Evolutionary conservation across 2,329 filamentous ascomycete species (phyloP).

Genomic region (Beauveria sp.): DNA sequence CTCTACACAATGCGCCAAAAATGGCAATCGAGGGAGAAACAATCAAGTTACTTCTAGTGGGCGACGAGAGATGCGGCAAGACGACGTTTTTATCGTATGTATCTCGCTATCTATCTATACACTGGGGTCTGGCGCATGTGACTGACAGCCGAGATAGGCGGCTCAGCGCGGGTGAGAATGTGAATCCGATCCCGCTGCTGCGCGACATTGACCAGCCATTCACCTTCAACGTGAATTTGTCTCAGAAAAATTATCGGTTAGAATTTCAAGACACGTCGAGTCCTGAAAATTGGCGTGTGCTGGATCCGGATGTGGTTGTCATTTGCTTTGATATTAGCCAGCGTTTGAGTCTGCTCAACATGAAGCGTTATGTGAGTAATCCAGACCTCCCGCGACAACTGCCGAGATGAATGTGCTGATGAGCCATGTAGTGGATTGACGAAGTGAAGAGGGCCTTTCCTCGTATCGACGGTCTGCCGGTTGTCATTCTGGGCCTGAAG

Average conservation of each 20-base stretch:
- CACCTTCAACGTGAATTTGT: constrained; percentile 44
- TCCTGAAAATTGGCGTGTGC: constrained; percentile 51
- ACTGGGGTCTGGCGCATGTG: not conserved
- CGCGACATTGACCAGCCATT: constrained; percentile 54
- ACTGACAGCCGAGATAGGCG: constrained; percentile 30
- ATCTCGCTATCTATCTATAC: constrained; percentile 6
- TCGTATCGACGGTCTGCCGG: constrained; percentile 40
- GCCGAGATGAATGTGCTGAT: not conserved
- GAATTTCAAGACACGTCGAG: constrained; percentile 54
- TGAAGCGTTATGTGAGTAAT: constrained; percentile 44
- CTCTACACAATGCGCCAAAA: constrained; percentile 4
- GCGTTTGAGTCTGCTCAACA: constrained; percentile 49
- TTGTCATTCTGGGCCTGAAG: constrained; percentile 53
- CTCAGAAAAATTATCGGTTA: constrained; percentile 37
- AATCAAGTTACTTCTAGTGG: constrained; percentile 49
- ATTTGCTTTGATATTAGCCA: constrained; percentile 57
- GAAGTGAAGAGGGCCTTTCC: constrained; percentile 43
- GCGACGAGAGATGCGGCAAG: constrained; percentile 53
- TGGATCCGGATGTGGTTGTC: constrained; percentile 50
- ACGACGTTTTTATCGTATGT: constrained; percentile 55
- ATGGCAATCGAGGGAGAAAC: constrained; percentile 37
- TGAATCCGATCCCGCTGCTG: constrained; percentile 39
- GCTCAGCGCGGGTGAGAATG: constrained; percentile 39
- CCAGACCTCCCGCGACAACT: constrained; percentile 13
- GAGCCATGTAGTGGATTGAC: constrained; percentile 44